Percentiles rank a stretch among this genome's conserved stretches.
Conservation (phyloP, 495 filamentous ascomycete species). For the Podospora sp. region DNA sequence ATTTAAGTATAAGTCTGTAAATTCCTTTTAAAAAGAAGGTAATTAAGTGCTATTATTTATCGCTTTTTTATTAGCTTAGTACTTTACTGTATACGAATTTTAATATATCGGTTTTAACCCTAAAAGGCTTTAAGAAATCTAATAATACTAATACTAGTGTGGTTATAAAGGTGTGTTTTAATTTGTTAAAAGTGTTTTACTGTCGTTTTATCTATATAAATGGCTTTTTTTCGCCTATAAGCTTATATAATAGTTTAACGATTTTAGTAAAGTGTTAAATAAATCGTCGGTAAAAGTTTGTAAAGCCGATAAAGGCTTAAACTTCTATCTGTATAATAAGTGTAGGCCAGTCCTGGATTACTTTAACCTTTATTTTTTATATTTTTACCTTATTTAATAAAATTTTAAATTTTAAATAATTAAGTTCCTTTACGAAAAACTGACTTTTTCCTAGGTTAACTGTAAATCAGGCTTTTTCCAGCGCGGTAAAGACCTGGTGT, state of each 20-base stretch:
- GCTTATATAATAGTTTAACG: neutral
- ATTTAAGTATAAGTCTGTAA: constrained; percentile 21
- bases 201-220: neutral
- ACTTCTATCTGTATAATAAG: neutral
- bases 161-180: neutral
- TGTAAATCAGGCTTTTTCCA: neutral
- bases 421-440: neutral
- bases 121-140: neutral
- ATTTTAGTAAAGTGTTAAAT: neutral
- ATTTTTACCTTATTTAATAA: neutral
- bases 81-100: too few relatives aligned
- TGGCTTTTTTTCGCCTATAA: neutral
- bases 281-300: constrained; percentile 26
- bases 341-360: neutral
- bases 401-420: constrained; percentile 3
- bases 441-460: neutral
- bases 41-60: neutral
- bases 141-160: neutral
- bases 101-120: neutral
- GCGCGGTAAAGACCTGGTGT: neutral
- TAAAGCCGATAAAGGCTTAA: constrained; percentile 8
- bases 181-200: neutral
- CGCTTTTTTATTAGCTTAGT: neutral
- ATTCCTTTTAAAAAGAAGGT: constrained; percentile 24
- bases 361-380: constrained; percentile 11